Evolutionary conservation across 208 protist genomes (phyloP).

Genomic region (Acanthamoeba healyi): DNA sequence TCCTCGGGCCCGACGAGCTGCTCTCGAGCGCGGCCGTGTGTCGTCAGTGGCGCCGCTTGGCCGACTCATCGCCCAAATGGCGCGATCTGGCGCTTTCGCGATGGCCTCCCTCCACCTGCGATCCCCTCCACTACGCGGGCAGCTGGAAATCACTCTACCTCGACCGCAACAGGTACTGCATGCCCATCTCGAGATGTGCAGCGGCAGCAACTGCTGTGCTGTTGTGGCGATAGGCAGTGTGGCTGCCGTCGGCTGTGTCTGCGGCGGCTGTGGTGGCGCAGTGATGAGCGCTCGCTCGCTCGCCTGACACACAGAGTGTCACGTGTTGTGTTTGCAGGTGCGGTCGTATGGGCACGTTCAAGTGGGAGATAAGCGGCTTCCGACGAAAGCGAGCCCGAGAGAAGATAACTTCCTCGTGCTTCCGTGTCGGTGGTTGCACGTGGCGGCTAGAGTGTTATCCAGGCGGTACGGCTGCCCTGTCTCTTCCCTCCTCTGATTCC

Average conservation of each 20-base stretch:
- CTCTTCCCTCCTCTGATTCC: neutral
- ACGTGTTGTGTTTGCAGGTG: neutral
- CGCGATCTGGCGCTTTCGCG: neutral
- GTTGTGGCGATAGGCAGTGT: too few relatives aligned
- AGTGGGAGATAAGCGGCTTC: conserved; percentile 23
- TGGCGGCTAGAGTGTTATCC: conserved; percentile 35
- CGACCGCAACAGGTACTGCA: conserved; percentile 24
- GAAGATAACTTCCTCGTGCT: conserved; percentile 23
- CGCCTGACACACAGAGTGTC: too few relatives aligned
- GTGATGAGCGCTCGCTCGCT: too few relatives aligned
- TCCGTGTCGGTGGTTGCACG: neutral
- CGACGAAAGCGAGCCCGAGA: neutral
- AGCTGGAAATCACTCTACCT: conserved; percentile 37
- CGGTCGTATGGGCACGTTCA: neutral
- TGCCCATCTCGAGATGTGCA: too few relatives aligned
- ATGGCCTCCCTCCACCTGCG: neutral
- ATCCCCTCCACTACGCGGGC: neutral
- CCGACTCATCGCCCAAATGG: conserved; percentile 30
- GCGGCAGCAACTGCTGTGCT: too few relatives aligned
- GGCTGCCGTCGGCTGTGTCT: too few relatives aligned
- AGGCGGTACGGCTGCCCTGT: neutral
- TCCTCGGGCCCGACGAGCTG: neutral
- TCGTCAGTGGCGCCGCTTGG: conserved; percentile 29
- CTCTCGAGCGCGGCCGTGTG: neutral
- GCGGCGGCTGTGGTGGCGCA: too few relatives aligned